A percentile compares a stretch with the other conserved stretches of the same genome.
Evolutionary conservation across 2,329 filamentous ascomycete species (phyloP).

Genomic region (Microsporum audouinii): DNA sequence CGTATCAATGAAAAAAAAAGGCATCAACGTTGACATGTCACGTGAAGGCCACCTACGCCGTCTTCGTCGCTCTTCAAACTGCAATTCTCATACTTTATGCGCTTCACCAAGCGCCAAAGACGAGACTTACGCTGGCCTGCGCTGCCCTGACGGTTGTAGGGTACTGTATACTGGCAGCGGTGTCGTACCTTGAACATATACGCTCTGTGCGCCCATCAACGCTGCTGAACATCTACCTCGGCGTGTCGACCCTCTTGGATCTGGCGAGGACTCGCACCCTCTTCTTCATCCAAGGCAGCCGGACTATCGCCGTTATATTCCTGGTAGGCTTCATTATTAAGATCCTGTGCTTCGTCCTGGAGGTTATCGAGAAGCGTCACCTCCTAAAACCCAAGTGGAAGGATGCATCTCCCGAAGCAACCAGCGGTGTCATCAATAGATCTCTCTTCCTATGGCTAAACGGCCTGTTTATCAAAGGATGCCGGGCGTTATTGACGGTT

Average conservation of each 20-base stretch:
- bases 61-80: not conserved
- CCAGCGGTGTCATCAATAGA: not conserved
- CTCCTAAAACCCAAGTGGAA: not conserved
- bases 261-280: constrained; percentile 27
- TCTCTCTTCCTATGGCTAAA: constrained; percentile 2
- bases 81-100: not conserved
- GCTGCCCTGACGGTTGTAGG: not conserved
- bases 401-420: constrained; percentile 2
- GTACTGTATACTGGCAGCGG: constrained; percentile 1
- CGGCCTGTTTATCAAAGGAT: not conserved
- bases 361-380: not conserved
- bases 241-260: constrained; percentile 32
- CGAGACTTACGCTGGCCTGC: not conserved
- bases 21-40: not conserved
- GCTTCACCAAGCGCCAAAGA: not conserved
- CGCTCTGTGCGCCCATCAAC: constrained; percentile 31
- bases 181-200: constrained; percentile 25
- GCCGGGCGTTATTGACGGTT: not conserved
- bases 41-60: not conserved
- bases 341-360: not conserved
- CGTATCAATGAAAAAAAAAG: not conserved
- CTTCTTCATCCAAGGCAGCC: not conserved
- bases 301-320: not conserved
- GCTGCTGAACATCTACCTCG: constrained; percentile 32
- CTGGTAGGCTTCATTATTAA: not conserved